Evolutionary conservation across 331 rosid genomes (phyloP).

Genomic region (Rhamnella rubrinervis): DNA sequence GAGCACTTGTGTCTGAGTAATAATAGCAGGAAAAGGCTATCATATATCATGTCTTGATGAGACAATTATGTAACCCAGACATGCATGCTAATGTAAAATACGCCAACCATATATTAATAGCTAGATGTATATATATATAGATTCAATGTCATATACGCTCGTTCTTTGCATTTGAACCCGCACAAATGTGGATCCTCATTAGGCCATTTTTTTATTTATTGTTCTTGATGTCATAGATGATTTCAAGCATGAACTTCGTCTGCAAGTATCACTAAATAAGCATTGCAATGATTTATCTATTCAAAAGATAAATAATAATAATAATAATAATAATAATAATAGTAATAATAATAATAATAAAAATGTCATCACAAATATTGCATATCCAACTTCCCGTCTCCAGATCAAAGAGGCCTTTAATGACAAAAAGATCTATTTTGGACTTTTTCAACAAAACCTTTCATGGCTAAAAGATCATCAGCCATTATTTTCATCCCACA

Average conservation of each 20-base stretch:
- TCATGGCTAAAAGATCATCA: conserved; percentile 88
- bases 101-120: no score
- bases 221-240: conserved; percentile 89
- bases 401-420: conserved; percentile 44
- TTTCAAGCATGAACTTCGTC: conserved; percentile 99
- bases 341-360: no score
- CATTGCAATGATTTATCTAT: not conserved
- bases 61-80: no score
- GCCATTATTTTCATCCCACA: conserved; percentile 97
- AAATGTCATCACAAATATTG: conserved; percentile 10
- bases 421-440: conserved; percentile 62
- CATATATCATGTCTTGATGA: no score
- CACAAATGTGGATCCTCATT: conserved; percentile 51
- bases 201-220: conserved; percentile 65
- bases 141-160: no score
- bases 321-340: no score
- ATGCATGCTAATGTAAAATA: no score
- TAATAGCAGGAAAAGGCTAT: no score
- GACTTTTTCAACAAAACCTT: conserved; percentile 62
- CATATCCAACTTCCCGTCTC: conserved; percentile 36
- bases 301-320: not conserved
- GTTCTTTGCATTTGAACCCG: no score
- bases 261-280: conserved; percentile 17
- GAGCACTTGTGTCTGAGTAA: no score
- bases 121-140: no score